Base-by-base conservation (phyloP, 768 basidiomycete species). In the Leccinum fibrillosum region DNA sequence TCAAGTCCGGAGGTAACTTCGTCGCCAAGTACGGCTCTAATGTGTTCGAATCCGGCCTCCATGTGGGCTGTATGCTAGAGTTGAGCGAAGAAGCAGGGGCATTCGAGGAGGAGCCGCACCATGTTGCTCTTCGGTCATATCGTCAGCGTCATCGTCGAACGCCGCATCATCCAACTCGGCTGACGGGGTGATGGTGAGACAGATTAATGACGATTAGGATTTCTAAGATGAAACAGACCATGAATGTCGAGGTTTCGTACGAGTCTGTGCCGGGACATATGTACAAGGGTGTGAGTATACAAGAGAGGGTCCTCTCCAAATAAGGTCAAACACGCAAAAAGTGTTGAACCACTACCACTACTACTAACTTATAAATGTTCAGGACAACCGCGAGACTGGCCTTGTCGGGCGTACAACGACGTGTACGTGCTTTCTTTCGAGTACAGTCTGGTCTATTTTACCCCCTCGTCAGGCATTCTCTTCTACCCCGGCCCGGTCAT, bases 241-340 rank as follows among this genome's bases (percentile, higher is more conserved):
- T 84, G 78, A 44, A 97, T 77, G 72, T 97, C 86, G 28, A 98
- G 76, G 75, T 94, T 94, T 62, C 90, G 81, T 62, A 98, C 80
- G 74, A 88, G 83, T 69, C 94, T 86, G 75, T 98, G 97, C 72
- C 97, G 82, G 5, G 96, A 98, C 94, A 98, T 62, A 50, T 52
- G 32, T 59, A 39, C 54, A 48, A 11, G 10, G 45, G 60, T 34
- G 51, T 47, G 56, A 53, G 58, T 44, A 4, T n/a, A 10, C n/a
- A 44, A 19, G 19, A 44, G 42, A 19, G 19, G 39, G 42, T 44
- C 42, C 17, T 9, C 13, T 34, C 51, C 63, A 69, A 68, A 68
- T 34, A 72, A 9, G 26, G 13, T 54, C 55, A 61, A 69, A 66
- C 54, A 69, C 28, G 1, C 30, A 9, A 4, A 51, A 49, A 57